Evolutionary conservation across 75 land plant genomes (phyloP).

Genomic region (Cryptomeria japonica): DNA sequence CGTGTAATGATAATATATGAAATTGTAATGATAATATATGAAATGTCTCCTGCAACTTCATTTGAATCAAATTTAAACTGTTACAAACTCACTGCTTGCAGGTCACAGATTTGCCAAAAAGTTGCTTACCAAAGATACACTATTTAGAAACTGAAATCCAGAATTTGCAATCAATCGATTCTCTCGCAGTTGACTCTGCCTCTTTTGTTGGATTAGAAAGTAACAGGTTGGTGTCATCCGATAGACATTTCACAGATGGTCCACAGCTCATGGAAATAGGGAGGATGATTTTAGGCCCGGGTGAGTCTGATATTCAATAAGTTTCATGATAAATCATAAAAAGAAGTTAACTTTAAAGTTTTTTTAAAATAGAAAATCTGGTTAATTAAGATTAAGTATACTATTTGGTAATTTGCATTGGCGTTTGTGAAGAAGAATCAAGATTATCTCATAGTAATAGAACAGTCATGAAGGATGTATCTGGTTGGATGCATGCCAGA

Average conservation of each 20-base stretch:
- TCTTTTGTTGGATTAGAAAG: constrained; percentile 15
- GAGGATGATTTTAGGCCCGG: not conserved
- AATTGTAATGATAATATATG: not conserved
- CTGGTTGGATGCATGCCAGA: not conserved
- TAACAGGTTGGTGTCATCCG: constrained; percentile 1
- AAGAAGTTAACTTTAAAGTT: too few species aligned
- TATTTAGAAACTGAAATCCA: constrained; percentile 39
- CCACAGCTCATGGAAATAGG: constrained; percentile 12
- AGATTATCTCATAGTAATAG: not conserved
- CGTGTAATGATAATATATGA: not conserved
- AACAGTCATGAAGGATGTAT: not conserved
- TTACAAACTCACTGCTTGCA: constrained; percentile 13
- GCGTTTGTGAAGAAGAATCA: not conserved
- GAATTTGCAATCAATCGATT: constrained; percentile 16
- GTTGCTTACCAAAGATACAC: constrained; percentile 32
- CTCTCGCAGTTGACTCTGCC: constrained; percentile 12
- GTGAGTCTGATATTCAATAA: not conserved
- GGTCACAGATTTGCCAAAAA: constrained; percentile 29
- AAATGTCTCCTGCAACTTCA: not conserved
- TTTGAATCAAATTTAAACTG: not conserved
- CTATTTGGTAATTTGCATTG: not conserved
- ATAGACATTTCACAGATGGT: constrained; percentile 6
- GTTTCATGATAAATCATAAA: not conserved
- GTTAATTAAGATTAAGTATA: not conserved
- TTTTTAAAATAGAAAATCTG: too few species aligned